Conservation (phyloP, 2,329 filamentous ascomycete genomes). For the Phialophora tarda region DNA sequence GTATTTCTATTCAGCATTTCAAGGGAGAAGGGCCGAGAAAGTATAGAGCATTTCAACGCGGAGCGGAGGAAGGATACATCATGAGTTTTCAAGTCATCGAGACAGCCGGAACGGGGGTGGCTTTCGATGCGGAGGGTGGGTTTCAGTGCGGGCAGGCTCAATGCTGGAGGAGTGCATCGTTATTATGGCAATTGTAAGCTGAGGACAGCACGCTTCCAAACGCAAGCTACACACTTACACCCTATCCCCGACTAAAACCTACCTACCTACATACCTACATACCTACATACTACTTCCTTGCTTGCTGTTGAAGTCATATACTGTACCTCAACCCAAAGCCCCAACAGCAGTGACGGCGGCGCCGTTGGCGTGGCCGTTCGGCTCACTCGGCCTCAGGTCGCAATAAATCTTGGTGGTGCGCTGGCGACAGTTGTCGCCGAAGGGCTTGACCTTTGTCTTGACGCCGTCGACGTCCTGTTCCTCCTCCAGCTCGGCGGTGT, state of each 20-base stretch:
- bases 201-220: neutral
- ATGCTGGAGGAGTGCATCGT: neutral
- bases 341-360: slow-evolving; percentile 11
- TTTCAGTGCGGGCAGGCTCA: neutral
- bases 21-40: neutral
- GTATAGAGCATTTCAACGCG: neutral
- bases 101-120: neutral
- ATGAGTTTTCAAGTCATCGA: neutral
- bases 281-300: too few relatives aligned
- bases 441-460: slow-evolving; percentile 59
- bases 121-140: neutral
- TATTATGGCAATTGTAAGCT: neutral
- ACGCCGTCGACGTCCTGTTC: slow-evolving; percentile 26
- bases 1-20: too few relatives aligned
- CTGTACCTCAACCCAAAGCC: slow-evolving; percentile 2
- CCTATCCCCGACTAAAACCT: neutral
- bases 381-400: slow-evolving; percentile 46
- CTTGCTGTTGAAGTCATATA: too few relatives aligned
- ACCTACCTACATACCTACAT: too few relatives aligned
- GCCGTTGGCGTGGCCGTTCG: slow-evolving; percentile 12
- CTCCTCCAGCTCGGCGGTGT: slow-evolving; percentile 29
- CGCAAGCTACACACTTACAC: neutral
- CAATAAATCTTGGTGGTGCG: slow-evolving; percentile 69
- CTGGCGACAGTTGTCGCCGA: slow-evolving; percentile 67
- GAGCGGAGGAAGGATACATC: neutral